A percentile compares a stretch with the other conserved stretches of the same genome.
These are phyloP conservation scores for Mycena leptocephala DNA, from an alignment of 768 basidiomycete species.

Conservation along the genomic window DNA sequence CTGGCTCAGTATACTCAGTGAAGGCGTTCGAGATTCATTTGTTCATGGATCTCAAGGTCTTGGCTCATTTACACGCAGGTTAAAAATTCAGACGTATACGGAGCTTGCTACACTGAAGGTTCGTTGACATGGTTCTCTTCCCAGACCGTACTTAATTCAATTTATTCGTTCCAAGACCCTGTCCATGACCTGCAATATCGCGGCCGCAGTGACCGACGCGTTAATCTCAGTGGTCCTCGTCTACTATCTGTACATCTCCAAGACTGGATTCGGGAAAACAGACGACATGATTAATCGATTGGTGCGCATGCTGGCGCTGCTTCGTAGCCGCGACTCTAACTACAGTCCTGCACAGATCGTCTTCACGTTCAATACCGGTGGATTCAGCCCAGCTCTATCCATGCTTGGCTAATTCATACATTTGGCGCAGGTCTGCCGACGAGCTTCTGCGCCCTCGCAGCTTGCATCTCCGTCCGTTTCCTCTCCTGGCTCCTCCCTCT, in stretches of 20 bases:
- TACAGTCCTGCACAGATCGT: background rate
- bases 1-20: background rate
- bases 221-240: constrained; percentile 24
- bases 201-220: constrained; percentile 26
- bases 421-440: background rate
- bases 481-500: too few relatives aligned
- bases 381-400: background rate
- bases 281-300: constrained; percentile 35
- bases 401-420: background rate
- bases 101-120: constrained; percentile 9
- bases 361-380: background rate
- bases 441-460: constrained; percentile 2
- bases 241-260: constrained; percentile 27
- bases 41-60: background rate
- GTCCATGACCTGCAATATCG: constrained; percentile 32
- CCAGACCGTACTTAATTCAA: background rate
- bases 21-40: background rate
- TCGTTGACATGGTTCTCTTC: background rate
- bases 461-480: background rate
- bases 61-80: background rate
- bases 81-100: background rate
- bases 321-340: background rate
- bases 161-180: constrained; percentile 9
- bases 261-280: constrained; percentile 16
- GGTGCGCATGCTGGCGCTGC: background rate